Evolutionary conservation across 1,139 yeast genomes (phyloP).

Genomic region (Hyphopichia burtonii): DNA sequence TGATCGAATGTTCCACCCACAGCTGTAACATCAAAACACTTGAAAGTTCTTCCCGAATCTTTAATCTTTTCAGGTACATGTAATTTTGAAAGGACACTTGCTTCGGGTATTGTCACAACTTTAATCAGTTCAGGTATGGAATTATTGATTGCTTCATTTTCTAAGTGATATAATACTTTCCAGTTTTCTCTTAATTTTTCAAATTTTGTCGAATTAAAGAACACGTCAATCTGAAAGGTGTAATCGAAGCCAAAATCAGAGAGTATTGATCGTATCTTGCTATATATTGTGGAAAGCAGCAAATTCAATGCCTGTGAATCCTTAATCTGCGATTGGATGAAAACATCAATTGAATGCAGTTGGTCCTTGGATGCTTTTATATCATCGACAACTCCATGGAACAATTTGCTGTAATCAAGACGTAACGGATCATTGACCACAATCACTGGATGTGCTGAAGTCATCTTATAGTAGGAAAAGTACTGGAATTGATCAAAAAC

Average conservation of each 20-base stretch:
- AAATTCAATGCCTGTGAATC: constrained; percentile 22
- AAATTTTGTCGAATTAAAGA: constrained; percentile 20
- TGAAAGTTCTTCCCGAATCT: neutral
- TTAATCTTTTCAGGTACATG: neutral
- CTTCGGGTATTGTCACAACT: neutral
- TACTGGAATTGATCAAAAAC: too few relatives aligned
- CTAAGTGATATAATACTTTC: constrained; percentile 3
- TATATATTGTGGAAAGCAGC: constrained; percentile 27
- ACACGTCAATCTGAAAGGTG: constrained; percentile 30
- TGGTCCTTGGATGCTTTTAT: neutral
- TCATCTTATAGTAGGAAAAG: constrained; percentile 3
- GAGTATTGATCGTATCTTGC: constrained; percentile 20
- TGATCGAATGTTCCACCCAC: constrained; percentile 98
- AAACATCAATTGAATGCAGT: constrained; percentile 19
- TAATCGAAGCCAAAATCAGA: constrained; percentile 21
- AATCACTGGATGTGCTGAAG: constrained; percentile 16
- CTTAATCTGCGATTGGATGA: constrained; percentile 17
- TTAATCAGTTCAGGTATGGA: neutral
- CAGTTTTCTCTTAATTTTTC: constrained; percentile 1
- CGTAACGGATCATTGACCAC: constrained; percentile 24
- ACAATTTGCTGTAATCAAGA: constrained; percentile 22
- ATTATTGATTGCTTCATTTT: constrained; percentile 1
- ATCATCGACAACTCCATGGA: constrained; percentile 6
- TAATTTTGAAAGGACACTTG: neutral
- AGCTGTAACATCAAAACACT: constrained; percentile 37